Conservation (phyloP, 106 monocot genomes). For the Allium cepa region DNA sequence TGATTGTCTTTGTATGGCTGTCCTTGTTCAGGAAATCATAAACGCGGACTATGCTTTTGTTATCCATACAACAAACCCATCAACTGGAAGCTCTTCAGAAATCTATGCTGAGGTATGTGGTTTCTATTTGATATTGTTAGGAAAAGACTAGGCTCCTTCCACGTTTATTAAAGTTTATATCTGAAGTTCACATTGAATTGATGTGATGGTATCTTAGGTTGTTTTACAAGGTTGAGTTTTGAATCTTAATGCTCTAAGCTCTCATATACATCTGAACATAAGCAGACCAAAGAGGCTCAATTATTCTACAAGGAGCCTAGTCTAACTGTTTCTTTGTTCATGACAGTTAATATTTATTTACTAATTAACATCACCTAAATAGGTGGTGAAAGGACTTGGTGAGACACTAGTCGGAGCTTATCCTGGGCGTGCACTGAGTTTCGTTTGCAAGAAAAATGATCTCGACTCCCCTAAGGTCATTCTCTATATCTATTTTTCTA, state of each 20-base stretch:
- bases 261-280: too few species aligned
- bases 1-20: slow-evolving; percentile 88
- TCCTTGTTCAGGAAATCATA: slow-evolving; percentile 94
- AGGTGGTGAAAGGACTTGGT: slow-evolving; percentile 95
- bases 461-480: slow-evolving; percentile 69
- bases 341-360: too few species aligned
- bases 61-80: slow-evolving; percentile 94
- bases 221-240: too few species aligned
- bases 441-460: slow-evolving; percentile 66
- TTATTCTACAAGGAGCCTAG: too few species aligned
- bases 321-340: too few species aligned
- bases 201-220: too few species aligned
- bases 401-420: slow-evolving; percentile 98
- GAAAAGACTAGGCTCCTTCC: too few species aligned
- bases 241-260: too few species aligned
- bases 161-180: too few species aligned
- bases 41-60: slow-evolving; percentile 96
- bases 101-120: slow-evolving; percentile 79
- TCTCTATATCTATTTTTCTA: neutral
- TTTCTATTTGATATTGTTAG: neutral
- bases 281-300: too few species aligned
- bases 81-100: slow-evolving; percentile 81
- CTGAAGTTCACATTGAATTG: too few species aligned
- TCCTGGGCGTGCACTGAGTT: slow-evolving; percentile 93
- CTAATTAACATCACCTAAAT: neutral